Base-by-base conservation (phyloP, 345 rosid genomes). In the Syzygium aqueum region DNA sequence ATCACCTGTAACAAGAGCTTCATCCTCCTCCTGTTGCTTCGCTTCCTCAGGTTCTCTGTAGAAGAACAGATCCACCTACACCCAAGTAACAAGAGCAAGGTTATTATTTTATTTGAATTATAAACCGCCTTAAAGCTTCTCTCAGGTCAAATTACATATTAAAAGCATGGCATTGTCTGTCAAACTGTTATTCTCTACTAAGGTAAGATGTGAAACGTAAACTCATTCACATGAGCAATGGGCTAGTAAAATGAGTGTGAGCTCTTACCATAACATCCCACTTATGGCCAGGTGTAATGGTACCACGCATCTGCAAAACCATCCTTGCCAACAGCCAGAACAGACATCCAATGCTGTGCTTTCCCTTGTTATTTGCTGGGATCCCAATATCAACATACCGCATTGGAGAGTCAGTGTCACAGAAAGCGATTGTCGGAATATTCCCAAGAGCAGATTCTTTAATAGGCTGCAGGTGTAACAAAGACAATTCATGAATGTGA, bases 291-390 rank as follows among this genome's bases (percentile, higher is more conserved):
- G 93, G 96, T 7, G 93, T 93, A 88, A 97, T 95, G 80, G 96
- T 93, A 67, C 99, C 98, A 30, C 99, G 98, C 99, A 97, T 97
- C 88, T 97, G 98, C 82, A 94, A 93, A 83, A 97, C 99, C 99
- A 97, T 97, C 82, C 98, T 94, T 22, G 98, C 98, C 88, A 97
- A 91, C 73, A 97, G 93, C 99, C 99, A 96, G 92, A 97, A 97
- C 33, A 97, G 93, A 53, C 99, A 97, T 1, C 99, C 99, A 86
- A 96, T 97, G 91, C 97, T 94, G 92, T 97, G 98, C 89, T 97
- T 97, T 28, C 99, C 99, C 90, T 97, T 97, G 94, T 97, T 97
- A 85, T 96, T 97, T 63, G 99, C 96, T 2, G 99, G 99, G 90
- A 97, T 97, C 43, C 99, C 99, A 11, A 97, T 94, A 89, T 97